Evolutionary conservation across 73 alveolate species (phyloP).

Genomic region (Tetrahymena elliotti): DNA sequence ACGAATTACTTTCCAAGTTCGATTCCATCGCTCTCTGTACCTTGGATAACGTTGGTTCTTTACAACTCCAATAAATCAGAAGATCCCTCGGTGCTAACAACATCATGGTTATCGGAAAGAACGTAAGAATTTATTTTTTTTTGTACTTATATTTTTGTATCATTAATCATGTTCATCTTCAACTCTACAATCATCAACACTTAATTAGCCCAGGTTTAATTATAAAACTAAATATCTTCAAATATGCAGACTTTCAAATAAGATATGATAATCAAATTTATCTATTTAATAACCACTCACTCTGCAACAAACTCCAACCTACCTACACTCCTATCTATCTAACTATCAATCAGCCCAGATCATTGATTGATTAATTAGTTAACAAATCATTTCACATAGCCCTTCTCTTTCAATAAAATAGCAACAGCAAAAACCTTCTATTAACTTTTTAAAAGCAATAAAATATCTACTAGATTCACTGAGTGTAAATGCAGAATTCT

Average conservation of each 20-base stretch:
- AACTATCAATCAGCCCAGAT: too few species aligned
- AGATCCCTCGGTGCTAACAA: neutral
- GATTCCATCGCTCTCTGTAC: slow-evolving; percentile 1
- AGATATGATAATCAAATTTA: neutral
- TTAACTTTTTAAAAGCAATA: neutral
- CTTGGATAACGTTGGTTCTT: neutral
- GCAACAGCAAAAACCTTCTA: neutral
- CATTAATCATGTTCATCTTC: neutral
- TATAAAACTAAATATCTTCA: neutral
- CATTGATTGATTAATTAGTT: neutral
- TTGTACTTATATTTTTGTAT: neutral
- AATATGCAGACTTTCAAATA: neutral
- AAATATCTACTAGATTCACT: neutral
- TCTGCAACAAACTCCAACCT: neutral
- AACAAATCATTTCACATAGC: neutral
- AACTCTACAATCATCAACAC: neutral
- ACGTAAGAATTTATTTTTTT: neutral
- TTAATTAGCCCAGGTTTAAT: neutral
- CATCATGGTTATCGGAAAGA: neutral
- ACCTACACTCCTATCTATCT: neutral
- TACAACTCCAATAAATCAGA: neutral
- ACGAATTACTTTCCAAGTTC: neutral
- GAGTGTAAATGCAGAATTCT: neutral
- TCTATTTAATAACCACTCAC: neutral
- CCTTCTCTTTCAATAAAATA: neutral